phyloP scores from a whole-genome alignment of 192 early-diverging fungal genomes.

The Podila epigama region DNA sequence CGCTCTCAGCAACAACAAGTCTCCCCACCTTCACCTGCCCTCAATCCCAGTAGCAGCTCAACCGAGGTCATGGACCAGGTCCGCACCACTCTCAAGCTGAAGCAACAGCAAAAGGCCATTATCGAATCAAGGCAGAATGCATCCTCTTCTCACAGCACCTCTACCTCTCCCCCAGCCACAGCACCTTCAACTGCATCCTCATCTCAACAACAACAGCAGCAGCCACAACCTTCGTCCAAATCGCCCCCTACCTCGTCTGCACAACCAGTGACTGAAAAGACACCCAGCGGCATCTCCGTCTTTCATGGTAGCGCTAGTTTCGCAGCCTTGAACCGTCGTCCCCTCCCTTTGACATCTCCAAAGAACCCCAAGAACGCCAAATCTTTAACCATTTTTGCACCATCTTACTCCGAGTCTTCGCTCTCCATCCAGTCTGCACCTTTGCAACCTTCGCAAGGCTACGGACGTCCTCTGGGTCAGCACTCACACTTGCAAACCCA shows the following conservation, averaged over 20 bases:
- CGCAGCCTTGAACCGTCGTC: constrained; percentile 25
- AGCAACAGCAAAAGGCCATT: constrained; percentile 71
- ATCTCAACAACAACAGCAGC: constrained; percentile 1
- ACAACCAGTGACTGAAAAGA: constrained; percentile 37
- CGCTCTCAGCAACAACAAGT: background rate
- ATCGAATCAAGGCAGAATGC: constrained; percentile 61
- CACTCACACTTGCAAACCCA: background rate
- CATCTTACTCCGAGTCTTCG: constrained; percentile 54
- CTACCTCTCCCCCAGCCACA: constrained; percentile 14
- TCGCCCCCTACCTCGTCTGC: constrained; percentile 18
- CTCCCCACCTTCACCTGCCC: background rate
- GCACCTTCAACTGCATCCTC: constrained; percentile 11
- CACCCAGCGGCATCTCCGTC: constrained; percentile 31
- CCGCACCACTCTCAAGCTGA: constrained; percentile 57
- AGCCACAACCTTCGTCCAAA: background rate
- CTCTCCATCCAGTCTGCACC: constrained; percentile 58
- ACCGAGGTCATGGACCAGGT: constrained; percentile 63
- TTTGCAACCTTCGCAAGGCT: constrained; percentile 51
- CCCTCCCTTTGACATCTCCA: constrained; percentile 45
- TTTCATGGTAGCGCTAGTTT: constrained; percentile 42
- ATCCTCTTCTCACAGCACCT: constrained; percentile 4
- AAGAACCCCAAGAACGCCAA: constrained; percentile 56
- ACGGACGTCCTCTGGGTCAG: constrained; percentile 1
- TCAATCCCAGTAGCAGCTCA: constrained; percentile 2
- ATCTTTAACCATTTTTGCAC: constrained; percentile 58